Percentiles rank a stretch among this genome's conserved stretches.
phyloP scores from a whole-genome alignment of 768 basidiomycete species.

The Lactarius indigo region DNA sequence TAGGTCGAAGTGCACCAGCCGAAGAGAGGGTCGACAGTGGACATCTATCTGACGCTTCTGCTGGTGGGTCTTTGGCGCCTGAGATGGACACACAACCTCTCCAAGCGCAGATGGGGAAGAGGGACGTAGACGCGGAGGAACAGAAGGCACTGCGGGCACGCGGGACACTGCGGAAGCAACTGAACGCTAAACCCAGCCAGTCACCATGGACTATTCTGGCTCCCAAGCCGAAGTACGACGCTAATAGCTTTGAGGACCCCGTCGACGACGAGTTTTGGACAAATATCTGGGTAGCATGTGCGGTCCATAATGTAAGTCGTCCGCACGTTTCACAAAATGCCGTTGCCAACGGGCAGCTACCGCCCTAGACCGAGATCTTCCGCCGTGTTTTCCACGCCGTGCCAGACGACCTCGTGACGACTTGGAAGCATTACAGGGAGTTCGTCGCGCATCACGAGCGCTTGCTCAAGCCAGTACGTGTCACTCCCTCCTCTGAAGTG shows the following conservation, averaged over 20 bases:
- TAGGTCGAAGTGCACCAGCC: constrained; percentile 21
- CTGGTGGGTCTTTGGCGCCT: constrained; percentile 44
- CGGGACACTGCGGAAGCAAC: constrained; percentile 51
- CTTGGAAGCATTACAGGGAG: constrained; percentile 95
- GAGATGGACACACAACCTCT: constrained; percentile 46
- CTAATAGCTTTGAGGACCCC: constrained; percentile 84
- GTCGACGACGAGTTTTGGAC: constrained; percentile 87
- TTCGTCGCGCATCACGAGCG: constrained; percentile 76
- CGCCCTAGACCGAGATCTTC: constrained; percentile 82
- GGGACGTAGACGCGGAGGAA: constrained; percentile 48
- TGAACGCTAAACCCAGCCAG: constrained; percentile 46
- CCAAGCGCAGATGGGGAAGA: constrained; percentile 41
- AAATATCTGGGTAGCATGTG: constrained; percentile 81
- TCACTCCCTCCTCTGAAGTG: constrained; percentile 7
- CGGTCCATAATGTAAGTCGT: constrained; percentile 77
- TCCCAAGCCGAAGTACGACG: constrained; percentile 67
- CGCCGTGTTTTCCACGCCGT: constrained; percentile 92
- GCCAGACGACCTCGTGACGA: constrained; percentile 88
- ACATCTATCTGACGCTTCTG: constrained; percentile 52
- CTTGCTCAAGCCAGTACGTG: constrained; percentile 59
- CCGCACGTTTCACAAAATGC: neutral
- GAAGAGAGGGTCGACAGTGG: constrained; percentile 41
- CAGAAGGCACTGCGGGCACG: constrained; percentile 47
- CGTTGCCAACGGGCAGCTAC: constrained; percentile 1
- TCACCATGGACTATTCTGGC: constrained; percentile 63